These are phyloP conservation scores for Stylosanthes scabra DNA, from an alignment of 331 rosid genomes.

Conservation along the genomic window DNA sequence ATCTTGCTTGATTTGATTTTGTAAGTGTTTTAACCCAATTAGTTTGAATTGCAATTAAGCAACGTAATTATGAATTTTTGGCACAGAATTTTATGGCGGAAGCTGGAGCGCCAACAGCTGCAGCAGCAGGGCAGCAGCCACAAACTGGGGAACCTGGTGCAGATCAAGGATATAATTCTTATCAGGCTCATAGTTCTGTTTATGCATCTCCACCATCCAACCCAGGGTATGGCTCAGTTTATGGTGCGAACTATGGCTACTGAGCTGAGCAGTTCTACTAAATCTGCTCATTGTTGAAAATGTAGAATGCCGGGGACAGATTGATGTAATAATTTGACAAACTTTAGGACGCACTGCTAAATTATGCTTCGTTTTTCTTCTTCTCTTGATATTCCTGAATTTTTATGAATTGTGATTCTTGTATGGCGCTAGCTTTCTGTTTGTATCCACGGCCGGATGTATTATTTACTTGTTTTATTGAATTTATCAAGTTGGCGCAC, in stretches of 20 bases:
- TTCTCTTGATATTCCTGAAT: not conserved
- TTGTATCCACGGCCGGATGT: conserved; percentile 25
- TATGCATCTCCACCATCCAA: conserved; percentile 86
- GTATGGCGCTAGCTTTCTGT: conserved; percentile 10
- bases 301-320: conserved; percentile 28
- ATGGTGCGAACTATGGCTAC: conserved; percentile 87
- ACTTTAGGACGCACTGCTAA: conserved; percentile 16
- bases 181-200: conserved; percentile 72
- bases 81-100: conserved; percentile 97
- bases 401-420: conserved; percentile 14
- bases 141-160: conserved; percentile 61
- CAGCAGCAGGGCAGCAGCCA: conserved; percentile 58
- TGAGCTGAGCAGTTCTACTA: conserved; percentile 41
- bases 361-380: conserved; percentile 1
- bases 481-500: conserved; percentile 20
- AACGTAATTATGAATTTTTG: conserved; percentile 27
- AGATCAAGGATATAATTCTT: conserved; percentile 84
- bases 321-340: conserved; percentile 41
- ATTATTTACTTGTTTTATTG: conserved; percentile 5
- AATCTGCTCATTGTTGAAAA: conserved; percentile 36
- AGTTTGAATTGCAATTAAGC: conserved; percentile 14
- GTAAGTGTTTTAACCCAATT: not conserved
- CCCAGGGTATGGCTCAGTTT: conserved; percentile 77
- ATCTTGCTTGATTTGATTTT: not conserved
- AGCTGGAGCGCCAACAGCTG: conserved; percentile 73